Conservation (phyloP, 2,329 filamentous ascomycete species). For the Calonectria montana region DNA sequence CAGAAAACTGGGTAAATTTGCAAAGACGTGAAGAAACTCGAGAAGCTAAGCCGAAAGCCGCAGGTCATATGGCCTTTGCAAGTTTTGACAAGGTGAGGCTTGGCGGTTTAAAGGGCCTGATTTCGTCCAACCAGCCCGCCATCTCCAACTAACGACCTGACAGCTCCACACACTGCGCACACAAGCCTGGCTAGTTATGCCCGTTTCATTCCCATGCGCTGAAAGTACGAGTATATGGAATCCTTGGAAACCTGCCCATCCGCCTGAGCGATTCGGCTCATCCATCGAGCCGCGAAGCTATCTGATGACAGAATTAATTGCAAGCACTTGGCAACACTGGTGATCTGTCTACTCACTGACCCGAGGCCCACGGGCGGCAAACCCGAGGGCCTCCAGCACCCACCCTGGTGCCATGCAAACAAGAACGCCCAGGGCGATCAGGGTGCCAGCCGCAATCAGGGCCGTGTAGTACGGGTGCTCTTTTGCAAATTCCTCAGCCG, state of each 20-base stretch:
- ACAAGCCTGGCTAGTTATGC: neutral
- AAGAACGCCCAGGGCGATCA: slow-evolving; percentile 35
- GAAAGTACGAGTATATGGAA: slow-evolving; percentile 35
- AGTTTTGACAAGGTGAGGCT: neutral
- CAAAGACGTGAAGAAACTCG: neutral
- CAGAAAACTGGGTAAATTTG: neutral
- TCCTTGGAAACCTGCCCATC: slow-evolving; percentile 28
- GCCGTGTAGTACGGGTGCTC: slow-evolving; percentile 32
- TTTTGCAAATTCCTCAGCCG: slow-evolving; percentile 31
- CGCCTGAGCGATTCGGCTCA: slow-evolving; percentile 30
- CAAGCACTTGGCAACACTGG: rapidly evolving
- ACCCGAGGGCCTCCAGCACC: slow-evolving; percentile 37
- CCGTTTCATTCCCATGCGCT: slow-evolving; percentile 35
- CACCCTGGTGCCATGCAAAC: slow-evolving; percentile 31
- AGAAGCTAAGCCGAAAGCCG: neutral
- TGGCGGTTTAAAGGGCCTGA: neutral
- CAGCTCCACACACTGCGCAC: neutral
- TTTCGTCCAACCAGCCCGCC: neutral
- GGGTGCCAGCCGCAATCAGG: slow-evolving; percentile 29
- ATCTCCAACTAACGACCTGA: neutral
- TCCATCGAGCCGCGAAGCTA: slow-evolving; percentile 39
- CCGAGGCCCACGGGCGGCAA: slow-evolving; percentile 27
- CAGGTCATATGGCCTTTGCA: neutral
- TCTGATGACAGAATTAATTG: slow-evolving; percentile 4
- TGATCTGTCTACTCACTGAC: slow-evolving; percentile 21